Evolutionary conservation across 805 yeast species (phyloP), one percentile per base, ranked within the genome.

Genomic region (Wickerhamiella shivajii): DNA sequence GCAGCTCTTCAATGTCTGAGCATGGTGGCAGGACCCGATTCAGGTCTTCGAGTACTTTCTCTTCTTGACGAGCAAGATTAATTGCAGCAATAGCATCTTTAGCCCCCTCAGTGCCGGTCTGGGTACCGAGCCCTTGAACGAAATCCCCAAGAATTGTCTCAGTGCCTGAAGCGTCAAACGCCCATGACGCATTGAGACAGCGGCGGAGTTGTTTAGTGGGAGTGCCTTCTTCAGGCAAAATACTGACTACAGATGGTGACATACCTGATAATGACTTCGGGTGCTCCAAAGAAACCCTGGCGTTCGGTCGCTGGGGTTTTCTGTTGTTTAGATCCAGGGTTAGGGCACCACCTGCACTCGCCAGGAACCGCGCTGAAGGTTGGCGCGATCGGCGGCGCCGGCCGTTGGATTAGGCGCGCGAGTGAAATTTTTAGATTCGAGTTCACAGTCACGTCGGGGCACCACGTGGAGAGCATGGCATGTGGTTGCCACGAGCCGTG

Each of bases 201-300:
- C 10, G 29, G 23, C 13, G 24, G 11, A 31, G 24, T 20, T 24
- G 24, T 10, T 9, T 11, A 14, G 16, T 12, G 12, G 25, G 22
- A 16, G n/a, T 31, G 20, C 19, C 34, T 25, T 18, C 34, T 13
- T 19, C 16, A 4, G 34, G 34, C 16, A 29, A 24, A 12, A 31
- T 25, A 14, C 25, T 14, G 22, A 31, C 29, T 20, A 20, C 24
- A 24, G 29, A 31, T 19, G 28, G 34, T 22, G 25, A n/a, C 34
- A 25, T 25, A 15, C 16, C 17, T 17, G 27, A 18, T 17, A 18
- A 20, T 19, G 9, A 15, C 31, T 11, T 12, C 6, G 18, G 6
- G n/a, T n/a, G n/a, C n/a, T n/a, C n/a, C n/a, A n/a, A n/a, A n/a
- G n/a, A n/a, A n/a, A n/a, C n/a, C n/a, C n/a, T n/a, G n/a, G n/a